Evolutionary conservation across 108 stramenopile species (phyloP), one percentile per base, ranked within the genome.

Genomic region (Skeletonema tropicum): DNA sequence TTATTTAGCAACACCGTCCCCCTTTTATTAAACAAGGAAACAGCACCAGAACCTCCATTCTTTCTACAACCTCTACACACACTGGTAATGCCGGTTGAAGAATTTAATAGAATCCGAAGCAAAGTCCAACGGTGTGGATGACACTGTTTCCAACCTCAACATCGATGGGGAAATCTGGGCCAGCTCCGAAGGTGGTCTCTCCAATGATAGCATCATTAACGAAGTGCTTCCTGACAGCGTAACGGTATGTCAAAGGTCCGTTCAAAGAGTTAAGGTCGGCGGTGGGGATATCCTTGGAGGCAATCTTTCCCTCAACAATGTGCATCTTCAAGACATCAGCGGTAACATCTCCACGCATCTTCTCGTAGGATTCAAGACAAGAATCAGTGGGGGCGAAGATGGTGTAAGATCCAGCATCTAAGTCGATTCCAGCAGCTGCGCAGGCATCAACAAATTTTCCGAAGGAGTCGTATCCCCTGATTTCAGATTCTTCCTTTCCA

Each of bases 401-500:
- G 49, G 91, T n/a, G n/a, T n/a, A n/a, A n/a, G n/a, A n/a, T 92
- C 82, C 70, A 88, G 39, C 80, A 77, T 32, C 91, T 88, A 38
- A 49, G 17, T 70, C 64, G 42, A 92, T 77, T 25, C 91, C 91
- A 15, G 87, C 64, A 33, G 79, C 67, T 59, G 77, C 25, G 30
- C 87, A 73, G 60, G 75, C 74, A 29, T 57, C 74, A n/a, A 25
- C 36, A 84, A 91, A 85, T 35, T 70, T 70, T 61, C 71, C 75
- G 74, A 91, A 86, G 87, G 86, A 86, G 58, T 91, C 90, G 75
- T 88, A 89, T 65, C 88, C 88, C 83, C 76, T 86, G 63, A 90
- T 60, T 66, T 90, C 89, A 65, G 66, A 66, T 71, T 90, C 89
- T 69, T 90, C 89, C 59, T 87, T 75, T 25, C 89, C 89, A 7